Evolutionary conservation across 2,329 filamentous ascomycete species (phyloP), one percentile per base, ranked within the genome.

Genomic region (Cryphonectria naterciae): DNA sequence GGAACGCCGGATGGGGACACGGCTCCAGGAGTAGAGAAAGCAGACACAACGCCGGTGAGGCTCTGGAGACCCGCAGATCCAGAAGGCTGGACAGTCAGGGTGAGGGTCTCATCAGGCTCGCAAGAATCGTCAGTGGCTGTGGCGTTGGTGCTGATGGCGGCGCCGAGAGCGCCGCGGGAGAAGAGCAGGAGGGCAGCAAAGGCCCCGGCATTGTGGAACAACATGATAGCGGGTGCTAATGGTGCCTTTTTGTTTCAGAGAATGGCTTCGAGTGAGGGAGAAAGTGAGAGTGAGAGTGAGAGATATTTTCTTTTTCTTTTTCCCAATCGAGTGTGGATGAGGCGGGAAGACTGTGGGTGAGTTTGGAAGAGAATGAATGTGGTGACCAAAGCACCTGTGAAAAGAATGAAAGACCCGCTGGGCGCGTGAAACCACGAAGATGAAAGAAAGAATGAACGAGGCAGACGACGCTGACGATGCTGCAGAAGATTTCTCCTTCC

Each of bases 321-420:
- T n/a, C 67, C 64, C 32, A 65, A 56, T 70, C 41, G 22, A 66
- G 32, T 49, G 49, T 39, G 25, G 32, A 54, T 22, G 56, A 54
- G 39, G 56, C 19, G 43, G 43, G 32, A 61, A 62, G 39, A 66
- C 49, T 37, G 37, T 65, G 68, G 43, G 37, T 54, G 43, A 52
- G 43, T 64, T 7, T 49, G 22, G 32, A 70, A 72, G 67, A 52
- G 66, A 72, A 72, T 22, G 71, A 58, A 67, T 63, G 43, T 19
- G 71, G 71, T 63, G 71, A 71, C 43, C 71, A 68, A 46, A 71
- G 71, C 71, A 71, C 71, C 71, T 7, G 28, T 68, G 25, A 61
- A 72, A 72, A 60, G 71, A 72, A 72, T 67, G 71, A 68, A 72
- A 43, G 62, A 72, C 68, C 71, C 66, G 66, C 71, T 13, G 68